Evolutionary conservation across 345 rosid species (phyloP).

Genomic region (Mercurialis annua): DNA sequence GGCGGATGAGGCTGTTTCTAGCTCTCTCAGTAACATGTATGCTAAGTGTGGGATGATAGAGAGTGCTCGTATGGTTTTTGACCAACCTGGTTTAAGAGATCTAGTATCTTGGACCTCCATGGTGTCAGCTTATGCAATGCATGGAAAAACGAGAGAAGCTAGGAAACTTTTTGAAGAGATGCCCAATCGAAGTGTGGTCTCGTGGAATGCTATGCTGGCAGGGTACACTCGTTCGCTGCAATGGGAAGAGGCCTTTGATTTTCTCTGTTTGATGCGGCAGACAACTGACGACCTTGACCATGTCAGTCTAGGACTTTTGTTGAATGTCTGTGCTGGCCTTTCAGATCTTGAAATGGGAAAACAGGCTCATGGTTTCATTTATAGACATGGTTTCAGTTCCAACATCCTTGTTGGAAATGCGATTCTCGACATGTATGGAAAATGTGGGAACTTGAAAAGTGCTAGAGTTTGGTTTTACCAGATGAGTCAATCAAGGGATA

Average conservation of each 20-base stretch:
- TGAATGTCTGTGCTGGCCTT: slow-evolving; percentile 61
- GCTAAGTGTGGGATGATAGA: slow-evolving; percentile 56
- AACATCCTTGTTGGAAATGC: slow-evolving; percentile 61
- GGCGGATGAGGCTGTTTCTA: slow-evolving; percentile 52
- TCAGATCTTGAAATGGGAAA: slow-evolving; percentile 73
- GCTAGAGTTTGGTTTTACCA: slow-evolving; percentile 58
- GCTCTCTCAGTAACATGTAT: slow-evolving; percentile 67
- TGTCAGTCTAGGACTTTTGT: slow-evolving; percentile 54
- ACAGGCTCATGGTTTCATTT: slow-evolving; percentile 69
- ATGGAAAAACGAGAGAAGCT: slow-evolving; percentile 58
- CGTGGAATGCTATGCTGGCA: slow-evolving; percentile 86
- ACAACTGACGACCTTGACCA: slow-evolving; percentile 51
- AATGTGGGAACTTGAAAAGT: slow-evolving; percentile 49
- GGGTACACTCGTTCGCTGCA: slow-evolving; percentile 49
- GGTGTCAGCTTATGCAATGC: slow-evolving; percentile 62
- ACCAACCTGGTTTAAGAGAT: slow-evolving; percentile 47
- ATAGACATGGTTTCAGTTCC: slow-evolving; percentile 46
- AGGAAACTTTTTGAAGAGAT: slow-evolving; percentile 67
- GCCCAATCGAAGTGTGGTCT: slow-evolving; percentile 67
- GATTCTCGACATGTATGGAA: slow-evolving; percentile 71
- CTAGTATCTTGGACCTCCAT: slow-evolving; percentile 70
- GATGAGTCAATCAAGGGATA: slow-evolving; percentile 61
- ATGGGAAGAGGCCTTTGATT: slow-evolving; percentile 69
- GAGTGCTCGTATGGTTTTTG: slow-evolving; percentile 57
- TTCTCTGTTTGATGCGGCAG: slow-evolving; percentile 45